Base-by-base conservation (phyloP, 2,329 filamentous ascomycete genomes). In the Nigrospora sphaerica region DNA sequence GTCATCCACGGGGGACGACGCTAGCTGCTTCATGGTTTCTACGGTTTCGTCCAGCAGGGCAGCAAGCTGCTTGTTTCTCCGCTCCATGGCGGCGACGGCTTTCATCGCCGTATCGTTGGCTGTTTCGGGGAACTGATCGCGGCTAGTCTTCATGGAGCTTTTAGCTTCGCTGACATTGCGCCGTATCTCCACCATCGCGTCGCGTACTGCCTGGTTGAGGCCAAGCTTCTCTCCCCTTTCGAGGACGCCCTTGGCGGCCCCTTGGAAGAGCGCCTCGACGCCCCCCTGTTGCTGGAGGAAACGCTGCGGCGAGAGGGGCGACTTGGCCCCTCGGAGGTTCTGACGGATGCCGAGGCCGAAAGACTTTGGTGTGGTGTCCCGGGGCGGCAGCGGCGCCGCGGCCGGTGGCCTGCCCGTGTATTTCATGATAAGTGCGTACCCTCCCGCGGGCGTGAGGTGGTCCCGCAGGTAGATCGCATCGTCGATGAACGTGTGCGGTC, bases 121-220 rank as follows among this genome's bases (percentile, higher is more conserved):
- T 6, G 58, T 53, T 39, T 71, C 66, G 3, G 56, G 56, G 18
- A 70, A 60, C 2, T 66, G 52, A 36, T 65, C 62, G 38, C 61
- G 64, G 12, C 63, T 59, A 7, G 65, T 61, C 43, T 65, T 66
- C 18, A 69, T 66, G 13, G 67, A 62, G 31, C 67, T 71, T 32
- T 74, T 69, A 3, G 73, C 70, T 47, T 80, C 77, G 52, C 87
- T 83, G 32, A 91, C 80, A 53, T 89, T 90, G 57, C 86, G 85
- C 49, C 80, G 79, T 42, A 92, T 85, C 64, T 95, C 88, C 10
- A 83, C 84, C 59, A 93, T 78, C 16, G 88, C 87, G 54, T 88
- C 86, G n/a, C 88, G 78, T 7, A 93, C 81, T 0, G 84, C 86
- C 62, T 86, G 85, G 59, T 89, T 90, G 46, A 93, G 85, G 7